Evolutionary conservation across 2,329 filamentous ascomycete genomes (phyloP).

Genomic region (Lizonia empirigonia): DNA sequence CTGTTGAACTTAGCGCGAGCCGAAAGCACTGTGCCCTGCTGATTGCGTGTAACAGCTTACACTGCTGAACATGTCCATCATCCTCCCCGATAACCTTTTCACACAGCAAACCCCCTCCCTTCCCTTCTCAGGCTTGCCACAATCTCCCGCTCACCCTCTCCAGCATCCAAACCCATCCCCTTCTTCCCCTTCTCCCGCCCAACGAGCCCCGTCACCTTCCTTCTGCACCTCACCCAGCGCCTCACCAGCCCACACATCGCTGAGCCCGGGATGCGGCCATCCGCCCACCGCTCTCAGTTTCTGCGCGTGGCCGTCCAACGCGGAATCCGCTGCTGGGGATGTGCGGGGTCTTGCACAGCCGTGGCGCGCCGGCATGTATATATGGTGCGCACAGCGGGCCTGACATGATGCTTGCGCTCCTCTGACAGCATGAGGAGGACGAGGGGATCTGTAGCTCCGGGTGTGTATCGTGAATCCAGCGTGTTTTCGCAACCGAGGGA

Average conservation of each 20-base stretch:
- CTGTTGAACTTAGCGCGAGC: not conserved
- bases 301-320: too few relatives aligned
- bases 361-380: not conserved
- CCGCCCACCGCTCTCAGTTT: not conserved
- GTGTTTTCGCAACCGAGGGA: too few relatives aligned
- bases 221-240: not conserved
- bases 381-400: too few relatives aligned
- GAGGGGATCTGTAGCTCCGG: too few relatives aligned
- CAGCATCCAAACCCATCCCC: not conserved
- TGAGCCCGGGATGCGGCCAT: not conserved
- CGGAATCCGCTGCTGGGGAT: slow-evolving; percentile 1
- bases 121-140: too few relatives aligned
- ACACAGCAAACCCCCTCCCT: not conserved
- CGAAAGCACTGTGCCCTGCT: too few relatives aligned
- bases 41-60: too few relatives aligned
- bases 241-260: not conserved
- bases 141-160: too few relatives aligned
- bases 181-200: not conserved
- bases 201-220: not conserved
- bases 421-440: too few relatives aligned
- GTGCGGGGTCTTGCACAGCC: not conserved
- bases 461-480: too few relatives aligned
- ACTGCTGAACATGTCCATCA: not conserved
- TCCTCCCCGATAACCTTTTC: not conserved
- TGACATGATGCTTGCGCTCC: too few relatives aligned